Percentiles rank a stretch among this genome's conserved stretches.
phyloP scores from a whole-genome alignment of 2,329 filamentous ascomycete species.

The Chalara sp. region DNA sequence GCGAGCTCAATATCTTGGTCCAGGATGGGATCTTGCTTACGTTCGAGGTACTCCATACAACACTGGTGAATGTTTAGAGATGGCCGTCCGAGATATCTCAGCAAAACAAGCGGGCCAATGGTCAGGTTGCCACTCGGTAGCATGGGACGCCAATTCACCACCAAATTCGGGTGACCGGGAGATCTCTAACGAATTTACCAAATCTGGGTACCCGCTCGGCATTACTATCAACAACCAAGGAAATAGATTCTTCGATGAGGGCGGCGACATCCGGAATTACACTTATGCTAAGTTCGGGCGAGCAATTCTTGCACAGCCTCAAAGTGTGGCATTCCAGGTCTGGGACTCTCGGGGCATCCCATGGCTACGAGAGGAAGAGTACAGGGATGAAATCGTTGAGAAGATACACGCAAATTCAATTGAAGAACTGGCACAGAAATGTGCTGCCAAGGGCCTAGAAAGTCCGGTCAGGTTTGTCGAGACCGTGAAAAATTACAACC shows the following conservation, averaged over 20 bases:
- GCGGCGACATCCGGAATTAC: slow-evolving; percentile 57
- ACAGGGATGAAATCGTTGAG: slow-evolving; percentile 48
- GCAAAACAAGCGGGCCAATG: slow-evolving; percentile 51
- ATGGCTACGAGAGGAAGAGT: slow-evolving; percentile 56
- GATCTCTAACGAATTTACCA: slow-evolving; percentile 62
- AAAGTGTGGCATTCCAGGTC: slow-evolving; percentile 54
- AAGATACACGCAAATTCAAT: slow-evolving; percentile 44
- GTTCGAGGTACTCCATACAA: slow-evolving; percentile 61
- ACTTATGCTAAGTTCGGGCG: slow-evolving; percentile 61
- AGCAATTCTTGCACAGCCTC: slow-evolving; percentile 53
- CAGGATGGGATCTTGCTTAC: slow-evolving; percentile 54
- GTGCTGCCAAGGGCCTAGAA: slow-evolving; percentile 39
- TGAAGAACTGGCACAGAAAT: slow-evolving; percentile 48
- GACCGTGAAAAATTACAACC: slow-evolving; percentile 50
- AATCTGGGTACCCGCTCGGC: slow-evolving; percentile 61
- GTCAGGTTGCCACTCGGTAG: slow-evolving; percentile 57
- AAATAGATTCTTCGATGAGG: slow-evolving; percentile 59
- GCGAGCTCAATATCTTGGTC: slow-evolving; percentile 46
- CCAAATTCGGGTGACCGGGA: slow-evolving; percentile 46
- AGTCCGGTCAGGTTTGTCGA: slow-evolving; percentile 39
- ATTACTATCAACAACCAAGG: slow-evolving; percentile 56
- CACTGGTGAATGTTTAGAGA: slow-evolving; percentile 49
- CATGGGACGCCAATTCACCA: slow-evolving; percentile 58
- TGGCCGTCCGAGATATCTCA: slow-evolving; percentile 42
- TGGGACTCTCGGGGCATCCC: slow-evolving; percentile 48